Evolutionary conservation across 768 basidiomycete species (phyloP), one percentile per base, ranked within the genome.

Genomic region (Chalciporus chontae): DNA sequence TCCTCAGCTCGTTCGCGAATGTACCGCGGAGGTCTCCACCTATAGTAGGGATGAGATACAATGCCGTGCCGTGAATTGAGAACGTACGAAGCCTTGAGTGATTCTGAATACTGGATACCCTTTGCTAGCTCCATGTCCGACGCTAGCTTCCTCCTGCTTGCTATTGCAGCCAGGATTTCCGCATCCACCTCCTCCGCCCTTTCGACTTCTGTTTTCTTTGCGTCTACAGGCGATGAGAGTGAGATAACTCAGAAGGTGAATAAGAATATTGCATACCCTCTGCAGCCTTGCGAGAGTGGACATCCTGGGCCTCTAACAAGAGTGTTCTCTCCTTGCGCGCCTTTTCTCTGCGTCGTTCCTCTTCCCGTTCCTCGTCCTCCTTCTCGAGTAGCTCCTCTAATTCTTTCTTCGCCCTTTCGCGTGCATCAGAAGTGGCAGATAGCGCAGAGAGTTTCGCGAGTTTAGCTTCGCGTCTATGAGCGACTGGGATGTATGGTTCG

Each of bases 231-330:
- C 19, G 23, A 8, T 6, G 8, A 32, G 45, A 23, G 36, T 43
- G 75, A 57, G 40, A 50, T 49, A 43, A 58, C 48, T 38, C 3
- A 17, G 32, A 36, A 18, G 40, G 24, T 23, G 37, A 23, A n/a
- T 29, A 51, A 8, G 8, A 42, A 41, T 31, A 37, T 15, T 14
- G 62, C 71, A 40, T 47, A 90, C 92, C 88, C 73, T 95, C 90
- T 47, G 75, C 77, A 4, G 87, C 90, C 69, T 86, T 91, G 67
- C 77, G 77, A 21, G 78, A 77, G 62, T 95, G 92, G 27, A 98
- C 94, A 63, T 98, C 95, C 69, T 97, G 93, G 1, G 96, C 96
- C 66, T 96, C 94, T 61, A 93, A 68, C 43, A 99, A 71, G 42
- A 99, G 70, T 0, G 94, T 96, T 58, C 92, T 73, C 71, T 94